Percentiles rank a stretch among this genome's conserved stretches.
Conservation (phyloP, 2,329 filamentous ascomycete species). For the Aspergillus alliaceus region DNA sequence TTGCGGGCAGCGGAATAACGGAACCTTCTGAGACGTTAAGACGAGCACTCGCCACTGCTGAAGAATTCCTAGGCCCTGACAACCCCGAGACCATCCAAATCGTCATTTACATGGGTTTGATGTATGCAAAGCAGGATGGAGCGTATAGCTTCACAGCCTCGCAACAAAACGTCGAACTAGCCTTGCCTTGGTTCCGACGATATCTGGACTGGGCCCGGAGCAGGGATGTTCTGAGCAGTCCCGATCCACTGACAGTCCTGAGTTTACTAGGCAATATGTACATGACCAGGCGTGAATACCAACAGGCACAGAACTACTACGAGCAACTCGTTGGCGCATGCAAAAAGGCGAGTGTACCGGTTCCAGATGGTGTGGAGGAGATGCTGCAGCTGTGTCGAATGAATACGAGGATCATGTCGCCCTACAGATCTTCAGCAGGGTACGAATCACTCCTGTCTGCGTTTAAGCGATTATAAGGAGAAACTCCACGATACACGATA, state of each 20-base stretch:
- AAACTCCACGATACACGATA: no score
- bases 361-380: conserved; percentile 17
- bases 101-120: conserved; percentile 28
- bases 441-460: conserved; percentile 21
- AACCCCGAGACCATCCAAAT: conserved; percentile 28
- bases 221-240: conserved; percentile 20
- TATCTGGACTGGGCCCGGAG: conserved; percentile 28
- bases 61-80: conserved; percentile 26
- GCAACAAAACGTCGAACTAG: conserved; percentile 13
- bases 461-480: conserved; percentile 23
- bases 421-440: conserved; percentile 8
- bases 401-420: conserved; percentile 17
- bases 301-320: conserved; percentile 26
- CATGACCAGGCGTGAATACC: conserved; percentile 22
- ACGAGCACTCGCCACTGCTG: conserved; percentile 27
- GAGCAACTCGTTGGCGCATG: conserved; percentile 23
- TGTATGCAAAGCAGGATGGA: conserved; percentile 25
- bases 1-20: conserved; percentile 16
- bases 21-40: conserved; percentile 30
- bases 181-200: conserved; percentile 29
- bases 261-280: conserved; percentile 26
- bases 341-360: conserved; percentile 4
- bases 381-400: conserved; percentile 25
- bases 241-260: conserved; percentile 23
- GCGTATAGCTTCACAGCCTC: not conserved